phyloP scores from a whole-genome alignment of 2,329 filamentous ascomycete species.

The Lachnellula willkommii region DNA sequence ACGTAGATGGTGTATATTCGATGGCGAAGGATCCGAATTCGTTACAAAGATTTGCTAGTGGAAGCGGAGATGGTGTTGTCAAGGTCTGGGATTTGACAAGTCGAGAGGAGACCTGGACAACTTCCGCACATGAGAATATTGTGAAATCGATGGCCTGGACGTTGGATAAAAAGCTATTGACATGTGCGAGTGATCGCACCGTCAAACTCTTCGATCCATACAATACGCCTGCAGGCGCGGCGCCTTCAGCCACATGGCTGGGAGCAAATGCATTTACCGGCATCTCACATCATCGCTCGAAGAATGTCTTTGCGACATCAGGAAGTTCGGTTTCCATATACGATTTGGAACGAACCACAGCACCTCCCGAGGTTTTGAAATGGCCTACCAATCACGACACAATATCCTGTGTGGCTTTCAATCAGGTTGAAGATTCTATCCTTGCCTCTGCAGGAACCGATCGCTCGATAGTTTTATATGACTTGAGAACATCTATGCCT shows the following conservation, averaged over 20 bases:
- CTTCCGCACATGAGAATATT: slow-evolving; percentile 84
- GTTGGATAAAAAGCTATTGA: slow-evolving; percentile 74
- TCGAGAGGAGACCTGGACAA: slow-evolving; percentile 68
- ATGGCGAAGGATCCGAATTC: slow-evolving; percentile 75
- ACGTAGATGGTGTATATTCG: slow-evolving; percentile 84
- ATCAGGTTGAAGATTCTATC: slow-evolving; percentile 88
- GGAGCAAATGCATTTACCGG: slow-evolving; percentile 78
- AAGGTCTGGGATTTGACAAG: slow-evolving; percentile 85
- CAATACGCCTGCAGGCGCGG: slow-evolving; percentile 59
- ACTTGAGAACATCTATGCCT: slow-evolving; percentile 79
- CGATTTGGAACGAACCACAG: slow-evolving; percentile 74
- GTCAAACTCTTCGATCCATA: slow-evolving; percentile 93
- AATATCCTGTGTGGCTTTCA: slow-evolving; percentile 83
- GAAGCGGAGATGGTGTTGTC: slow-evolving; percentile 84
- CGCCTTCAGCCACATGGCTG: slow-evolving; percentile 80
- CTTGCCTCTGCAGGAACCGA: slow-evolving; percentile 82
- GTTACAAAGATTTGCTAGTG: slow-evolving; percentile 70
- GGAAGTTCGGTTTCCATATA: slow-evolving; percentile 74
- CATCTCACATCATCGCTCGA: slow-evolving; percentile 73
- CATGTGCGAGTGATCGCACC: slow-evolving; percentile 78
- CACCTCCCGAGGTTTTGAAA: slow-evolving; percentile 72
- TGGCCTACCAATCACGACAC: slow-evolving; percentile 91
- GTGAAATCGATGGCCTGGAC: slow-evolving; percentile 92
- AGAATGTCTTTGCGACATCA: slow-evolving; percentile 73
- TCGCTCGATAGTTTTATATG: slow-evolving; percentile 82